Conservation (phyloP, 129 eudicot species). For the Flaveria sonorensis region DNA sequence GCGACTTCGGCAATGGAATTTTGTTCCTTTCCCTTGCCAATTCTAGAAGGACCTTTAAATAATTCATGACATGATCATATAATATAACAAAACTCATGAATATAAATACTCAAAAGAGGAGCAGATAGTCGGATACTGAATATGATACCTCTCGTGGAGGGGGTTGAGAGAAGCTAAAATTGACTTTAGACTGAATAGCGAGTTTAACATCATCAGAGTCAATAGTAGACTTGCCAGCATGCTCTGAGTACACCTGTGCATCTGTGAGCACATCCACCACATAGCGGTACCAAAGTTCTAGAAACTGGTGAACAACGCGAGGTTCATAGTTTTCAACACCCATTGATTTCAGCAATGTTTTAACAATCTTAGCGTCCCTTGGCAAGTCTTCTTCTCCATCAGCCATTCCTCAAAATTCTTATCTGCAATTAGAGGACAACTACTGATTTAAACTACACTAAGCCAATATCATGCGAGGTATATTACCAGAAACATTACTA, state of each 20-base stretch:
- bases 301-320: conserved; percentile 80
- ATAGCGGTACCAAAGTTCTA: conserved; percentile 85
- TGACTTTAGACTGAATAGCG: conserved; percentile 85
- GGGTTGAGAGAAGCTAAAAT: conserved; percentile 93
- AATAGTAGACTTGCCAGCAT: conserved; percentile 73
- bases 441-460: background rate
- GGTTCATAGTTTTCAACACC: conserved; percentile 86
- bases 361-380: conserved; percentile 91
- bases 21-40: conserved; percentile 81
- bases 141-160: conserved; percentile 85
- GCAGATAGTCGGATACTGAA: background rate
- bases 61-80: conserved; percentile 7
- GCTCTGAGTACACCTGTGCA: conserved; percentile 88
- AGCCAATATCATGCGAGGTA: background rate
- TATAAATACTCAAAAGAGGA: background rate
- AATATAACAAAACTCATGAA: background rate
- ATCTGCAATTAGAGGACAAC: conserved; percentile 17
- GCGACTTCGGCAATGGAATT: conserved; percentile 67
- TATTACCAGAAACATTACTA: background rate
- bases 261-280: conserved; percentile 86
- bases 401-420: conserved; percentile 45
- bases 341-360: conserved; percentile 78
- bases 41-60: conserved; percentile 64
- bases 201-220: conserved; percentile 93
- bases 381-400: conserved; percentile 85